Base-by-base conservation (phyloP, 2,329 filamentous ascomycete species). In the Lachnum nothofagi region DNA sequence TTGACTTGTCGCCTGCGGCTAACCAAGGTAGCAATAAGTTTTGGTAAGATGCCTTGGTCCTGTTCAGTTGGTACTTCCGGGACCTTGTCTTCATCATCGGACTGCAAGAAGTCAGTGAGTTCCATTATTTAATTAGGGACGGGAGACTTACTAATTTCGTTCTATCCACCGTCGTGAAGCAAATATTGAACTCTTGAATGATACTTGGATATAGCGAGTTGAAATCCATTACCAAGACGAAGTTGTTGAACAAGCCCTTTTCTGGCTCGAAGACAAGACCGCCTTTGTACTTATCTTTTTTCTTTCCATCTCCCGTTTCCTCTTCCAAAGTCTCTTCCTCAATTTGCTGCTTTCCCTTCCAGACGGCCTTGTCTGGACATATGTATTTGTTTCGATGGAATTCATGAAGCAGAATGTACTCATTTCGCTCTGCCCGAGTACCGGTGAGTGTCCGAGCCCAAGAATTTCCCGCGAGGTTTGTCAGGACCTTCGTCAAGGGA, bases 141-240 rank as follows among this genome's bases (percentile, higher is more conserved):
- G 23, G 9, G 20, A 17, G 20, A 69, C 82, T 73, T 78, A 89
- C 86, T 60, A 85, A 71, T 52, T 79, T 74, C 34, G 79, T 75
- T 60, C 93, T 79, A 53, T 97, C 88, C 5, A 98, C 90, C 0
- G 94, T 98, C 2, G 93, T 98, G 70, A 98, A 98, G 74, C 94
- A 98, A 60, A 98, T 98, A 70, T 98, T 98, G 73, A 84, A 98
- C 76, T 98, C 94, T 65, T 98, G 94, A 53, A 98, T 98, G 64
- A 98, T 97, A 96, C 97, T 96, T 25, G 93, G 93, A 63, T 98
- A 98, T 54, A 98, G 76, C 61, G 91, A 96, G 78, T 98, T 98
- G 76, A 98, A 98, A 75, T 98, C 93, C 94, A 98, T 98, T 68
- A 98, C 94, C 48, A 98, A 79, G 46, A 98, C 87, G 68, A 94